A percentile compares a stretch with the other conserved stretches of the same genome.
Conservation (phyloP, 768 basidiomycete genomes). For the Trametes punicea region DNA sequence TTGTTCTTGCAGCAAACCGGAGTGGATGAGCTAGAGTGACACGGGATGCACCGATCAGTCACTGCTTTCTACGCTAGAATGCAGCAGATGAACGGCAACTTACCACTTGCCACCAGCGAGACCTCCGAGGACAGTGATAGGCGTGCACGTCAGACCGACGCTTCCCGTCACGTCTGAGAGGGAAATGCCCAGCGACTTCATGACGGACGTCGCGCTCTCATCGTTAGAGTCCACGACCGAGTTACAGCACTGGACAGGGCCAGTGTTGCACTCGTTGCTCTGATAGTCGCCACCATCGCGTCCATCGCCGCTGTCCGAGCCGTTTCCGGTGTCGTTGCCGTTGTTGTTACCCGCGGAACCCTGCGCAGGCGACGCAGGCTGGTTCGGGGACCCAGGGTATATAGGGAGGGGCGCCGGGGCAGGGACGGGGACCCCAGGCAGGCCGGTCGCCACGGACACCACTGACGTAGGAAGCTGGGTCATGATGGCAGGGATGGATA, state of each 20-base stretch:
- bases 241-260: conserved; percentile 14
- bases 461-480: not conserved
- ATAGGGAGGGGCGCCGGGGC: not conserved
- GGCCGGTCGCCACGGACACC: not conserved
- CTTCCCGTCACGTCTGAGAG: conserved; percentile 6
- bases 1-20: conserved; percentile 17
- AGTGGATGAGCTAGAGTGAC: not conserved
- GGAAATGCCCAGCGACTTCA: conserved; percentile 11
- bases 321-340: not conserved
- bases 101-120: conserved; percentile 2
- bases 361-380: not conserved
- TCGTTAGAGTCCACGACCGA: not conserved
- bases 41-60: not conserved
- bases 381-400: not conserved
- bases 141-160: conserved; percentile 5
- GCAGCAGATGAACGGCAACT: not conserved
- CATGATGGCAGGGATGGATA: not conserved
- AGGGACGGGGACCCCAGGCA: not conserved
- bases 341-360: not conserved
- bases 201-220: not conserved
- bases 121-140: conserved; percentile 1
- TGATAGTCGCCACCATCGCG: not conserved
- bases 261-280: conserved; percentile 10
- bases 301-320: not conserved
- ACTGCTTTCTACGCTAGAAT: not conserved